Base-by-base conservation (phyloP, 2,329 filamentous ascomycete species). In the Pseudopithomyces maydicus region DNA sequence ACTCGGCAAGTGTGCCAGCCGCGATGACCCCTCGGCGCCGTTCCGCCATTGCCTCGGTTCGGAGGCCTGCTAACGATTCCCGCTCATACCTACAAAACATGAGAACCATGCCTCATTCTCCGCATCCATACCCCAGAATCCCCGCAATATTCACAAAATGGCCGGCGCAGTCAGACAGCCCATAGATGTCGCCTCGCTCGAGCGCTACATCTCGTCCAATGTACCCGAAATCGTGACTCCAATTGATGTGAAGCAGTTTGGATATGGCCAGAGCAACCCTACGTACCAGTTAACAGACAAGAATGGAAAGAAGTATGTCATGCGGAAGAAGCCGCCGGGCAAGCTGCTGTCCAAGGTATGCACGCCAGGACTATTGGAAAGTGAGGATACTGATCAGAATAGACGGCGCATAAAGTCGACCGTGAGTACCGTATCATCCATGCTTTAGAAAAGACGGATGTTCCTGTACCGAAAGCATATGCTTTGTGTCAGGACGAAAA, bases 311-410 rank as follows among this genome's bases (percentile, higher is more conserved):
- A 87, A 88, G 72, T 97, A 89, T 79, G 95, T 99, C 33, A 85
- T 98, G 81, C 91, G 95, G 75, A 98, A 99, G 85, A 98, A 98
- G 80, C 95, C 95, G 0, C 94, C 95, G n/a, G 95, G 95, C 62
- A 88, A 89, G 79, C 88, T 99, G 38, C 84, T 98, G 48, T 97
- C 92, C 68, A 69, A 71, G 61, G 67, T 66, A 57, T 11, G 45
- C 33, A 11, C 11, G 33, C 2, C 5, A 29, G n/a, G n/a, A 26
- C 7, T 23, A 15, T 48, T 12, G 10, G 23, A n/a, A 26, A 26
- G 19, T 0, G 6, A 22, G 14, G 15, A 23, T 11, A 35, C 42
- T 54, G 20, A 51, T 45, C 15, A n/a, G 20, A n/a, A 15, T 48
- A 92, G 80, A 94, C 94, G 2, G 95, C 95, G 10, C 95, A 99